Percentiles rank a stretch among this genome's conserved stretches.
These are phyloP conservation scores for Solanum hybrid DNA, from an alignment of 305 asterid species.

Conservation along the genomic window DNA sequence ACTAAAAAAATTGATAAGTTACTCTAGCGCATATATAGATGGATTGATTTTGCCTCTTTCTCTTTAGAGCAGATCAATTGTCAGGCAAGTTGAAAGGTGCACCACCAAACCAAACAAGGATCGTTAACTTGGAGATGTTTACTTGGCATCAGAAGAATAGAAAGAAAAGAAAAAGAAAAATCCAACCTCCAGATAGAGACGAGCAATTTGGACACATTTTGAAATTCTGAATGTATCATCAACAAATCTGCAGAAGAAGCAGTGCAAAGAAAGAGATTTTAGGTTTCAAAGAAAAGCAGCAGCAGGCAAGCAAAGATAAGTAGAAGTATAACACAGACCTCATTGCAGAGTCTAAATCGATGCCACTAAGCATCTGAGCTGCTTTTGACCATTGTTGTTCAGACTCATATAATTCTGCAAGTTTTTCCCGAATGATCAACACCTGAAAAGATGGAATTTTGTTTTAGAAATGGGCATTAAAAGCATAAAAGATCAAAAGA, in stretches of 20 bases:
- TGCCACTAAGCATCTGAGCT: constrained; percentile 99
- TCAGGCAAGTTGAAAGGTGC: not conserved
- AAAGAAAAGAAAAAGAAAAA: constrained; percentile 7
- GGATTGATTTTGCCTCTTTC: not conserved
- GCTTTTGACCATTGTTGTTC: constrained; percentile 95
- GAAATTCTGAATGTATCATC: constrained; percentile 86
- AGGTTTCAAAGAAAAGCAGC: not conserved
- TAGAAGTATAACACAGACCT: constrained; percentile 38
- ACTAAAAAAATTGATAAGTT: not conserved
- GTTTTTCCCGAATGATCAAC: constrained; percentile 82
- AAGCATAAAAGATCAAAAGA: not conserved
- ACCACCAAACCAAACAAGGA: not conserved
- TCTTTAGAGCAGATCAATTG: not conserved
- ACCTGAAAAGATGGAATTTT: constrained; percentile 35
- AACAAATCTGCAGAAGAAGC: constrained; percentile 51
- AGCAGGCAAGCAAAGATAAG: not conserved
- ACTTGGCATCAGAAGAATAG: not conserved
- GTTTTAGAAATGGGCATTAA: not conserved
- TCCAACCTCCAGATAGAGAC: constrained; percentile 87
- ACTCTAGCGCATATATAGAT: not conserved
- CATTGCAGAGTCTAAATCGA: constrained; percentile 97
- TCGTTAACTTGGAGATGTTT: not conserved
- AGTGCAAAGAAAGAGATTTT: not conserved
- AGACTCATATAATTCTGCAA: constrained; percentile 85
- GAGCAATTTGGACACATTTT: constrained; percentile 92